These are phyloP conservation scores for Alnus rubra DNA, from an alignment of 306 rosid species.

Conservation along the genomic window DNA sequence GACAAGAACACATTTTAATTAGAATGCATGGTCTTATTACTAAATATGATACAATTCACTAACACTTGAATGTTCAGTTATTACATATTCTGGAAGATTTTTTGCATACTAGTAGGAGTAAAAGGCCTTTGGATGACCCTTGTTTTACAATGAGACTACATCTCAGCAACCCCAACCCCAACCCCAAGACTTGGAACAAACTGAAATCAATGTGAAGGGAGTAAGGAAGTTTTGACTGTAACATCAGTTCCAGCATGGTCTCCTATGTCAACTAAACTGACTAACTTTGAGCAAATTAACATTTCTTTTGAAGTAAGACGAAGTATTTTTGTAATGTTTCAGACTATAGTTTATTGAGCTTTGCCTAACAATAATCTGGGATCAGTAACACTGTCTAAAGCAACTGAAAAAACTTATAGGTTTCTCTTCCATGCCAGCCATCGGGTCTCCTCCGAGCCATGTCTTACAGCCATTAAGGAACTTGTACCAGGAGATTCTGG, in stretches of 20 bases:
- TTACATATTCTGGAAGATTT: slow-evolving; percentile 8
- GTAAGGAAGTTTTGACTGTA: slow-evolving; percentile 8
- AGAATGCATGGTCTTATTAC: neutral
- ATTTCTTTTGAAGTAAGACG: slow-evolving; percentile 33
- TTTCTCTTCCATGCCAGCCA: slow-evolving; percentile 44
- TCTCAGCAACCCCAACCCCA: slow-evolving; percentile 84
- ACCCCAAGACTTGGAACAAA: slow-evolving; percentile 49
- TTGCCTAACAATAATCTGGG: slow-evolving; percentile 26
- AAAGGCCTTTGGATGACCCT: slow-evolving; percentile 70
- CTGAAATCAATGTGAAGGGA: slow-evolving; percentile 22
- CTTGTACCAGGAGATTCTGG: slow-evolving; percentile 97
- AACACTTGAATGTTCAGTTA: slow-evolving; percentile 5
- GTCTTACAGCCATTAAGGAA: slow-evolving; percentile 65
- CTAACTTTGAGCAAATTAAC: slow-evolving; percentile 27
- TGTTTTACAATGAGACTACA: slow-evolving; percentile 62
- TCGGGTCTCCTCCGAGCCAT: slow-evolving; percentile 51
- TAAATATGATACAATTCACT: neutral
- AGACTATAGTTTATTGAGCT: slow-evolving; percentile 41
- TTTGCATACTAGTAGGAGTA: slow-evolving; percentile 33
- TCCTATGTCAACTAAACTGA: slow-evolving; percentile 23
- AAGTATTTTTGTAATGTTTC: slow-evolving; percentile 32
- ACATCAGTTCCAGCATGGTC: neutral
- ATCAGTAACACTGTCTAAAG: slow-evolving; percentile 71
- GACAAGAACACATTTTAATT: neutral
- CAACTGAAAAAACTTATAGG: slow-evolving; percentile 68